Base-by-base conservation (phyloP, 1,139 yeast species). In the Nakaseomyces nivariensis region DNA sequence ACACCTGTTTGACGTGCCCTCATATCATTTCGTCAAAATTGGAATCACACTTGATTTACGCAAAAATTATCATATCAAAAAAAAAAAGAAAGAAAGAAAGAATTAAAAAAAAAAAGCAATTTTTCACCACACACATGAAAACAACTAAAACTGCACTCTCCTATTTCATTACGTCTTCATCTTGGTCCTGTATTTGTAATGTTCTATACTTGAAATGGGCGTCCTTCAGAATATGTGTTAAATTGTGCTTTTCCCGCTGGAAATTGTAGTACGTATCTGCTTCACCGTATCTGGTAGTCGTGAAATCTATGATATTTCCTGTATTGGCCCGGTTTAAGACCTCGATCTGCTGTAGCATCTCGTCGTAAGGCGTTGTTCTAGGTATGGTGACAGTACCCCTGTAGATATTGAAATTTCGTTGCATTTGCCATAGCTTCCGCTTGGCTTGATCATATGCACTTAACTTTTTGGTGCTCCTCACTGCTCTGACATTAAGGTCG, bases 241-340 rank as follows among this genome's bases (percentile, higher is more conserved):
- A 26, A 1, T 37, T 34, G 8, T 45, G 31, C 34, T 36, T 24
- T 8, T 47, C 47, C 11, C 24, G 27, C 25, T 29, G 34, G 32
- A 47, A 32, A n/a, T 46, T 36, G 43, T 36, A 26, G 43, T 38
- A 47, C 11, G 49, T 47, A 31, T 47, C 49, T 37, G 40, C 45
- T 10, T 52, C 56, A 6, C 65, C 66, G 50, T 59, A 64, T 37
- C 67, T 55, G 47, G 59, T 57, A 7, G 65, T 61, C 7, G 67
- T 62, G 43, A 56, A 58, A 24, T 56, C 56, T 38, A 62, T 46
- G 7, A 63, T 56, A 45, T 60, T 62, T 4, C 57, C 59, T 37
- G 59, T 56, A 45, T 62, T 60, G 2, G 58, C 60, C 40, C 58
- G 57, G 43, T 57, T 58, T 17, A 64, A 46, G 3, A 63, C 49